Percentiles rank a stretch among this genome's conserved stretches.
Evolutionary conservation across 176 grass and related monocot genomes (phyloP).

Genomic region (Themeda triandra): DNA sequence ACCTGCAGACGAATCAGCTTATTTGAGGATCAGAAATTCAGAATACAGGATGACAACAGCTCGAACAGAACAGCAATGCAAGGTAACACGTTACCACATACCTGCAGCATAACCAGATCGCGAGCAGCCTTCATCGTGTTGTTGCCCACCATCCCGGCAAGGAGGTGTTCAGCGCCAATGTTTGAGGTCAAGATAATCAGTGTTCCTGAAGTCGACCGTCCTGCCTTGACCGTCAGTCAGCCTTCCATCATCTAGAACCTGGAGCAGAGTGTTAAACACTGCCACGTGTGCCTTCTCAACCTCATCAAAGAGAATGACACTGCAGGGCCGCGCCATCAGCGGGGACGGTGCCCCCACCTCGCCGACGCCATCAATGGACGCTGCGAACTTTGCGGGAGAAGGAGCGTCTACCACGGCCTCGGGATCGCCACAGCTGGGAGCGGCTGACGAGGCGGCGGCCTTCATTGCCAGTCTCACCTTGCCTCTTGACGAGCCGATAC

Average conservation of each 20-base stretch:
- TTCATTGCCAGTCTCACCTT: too few species aligned
- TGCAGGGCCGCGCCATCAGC: constrained; percentile 69
- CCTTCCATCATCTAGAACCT: constrained; percentile 82
- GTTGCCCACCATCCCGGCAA: constrained; percentile 74
- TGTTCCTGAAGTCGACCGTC: constrained; percentile 83
- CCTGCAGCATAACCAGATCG: constrained; percentile 69
- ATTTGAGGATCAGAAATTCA: not conserved
- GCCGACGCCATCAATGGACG: too few species aligned
- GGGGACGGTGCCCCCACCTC: too few species aligned
- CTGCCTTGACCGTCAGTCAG: constrained; percentile 78
- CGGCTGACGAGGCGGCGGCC: too few species aligned
- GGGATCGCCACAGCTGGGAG: too few species aligned
- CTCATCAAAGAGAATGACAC: constrained; percentile 88
- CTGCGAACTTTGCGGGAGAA: too few species aligned
- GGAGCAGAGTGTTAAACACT: constrained; percentile 90
- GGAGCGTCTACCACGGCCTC: too few species aligned
- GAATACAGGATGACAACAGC: not conserved
- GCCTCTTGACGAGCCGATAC: too few species aligned
- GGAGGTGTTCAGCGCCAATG: constrained; percentile 79
- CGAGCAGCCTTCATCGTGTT: constrained; percentile 63
- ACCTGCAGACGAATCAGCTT: constrained; percentile 36
- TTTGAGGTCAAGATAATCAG: constrained; percentile 92
- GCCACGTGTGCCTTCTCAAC: constrained; percentile 88
- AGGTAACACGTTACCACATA: constrained; percentile 2
- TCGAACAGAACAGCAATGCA: not conserved